A percentile compares a stretch with the other conserved stretches of the same genome.
Conservation (phyloP, 2,329 filamentous ascomycete genomes). For the Sporothrix sp. region DNA sequence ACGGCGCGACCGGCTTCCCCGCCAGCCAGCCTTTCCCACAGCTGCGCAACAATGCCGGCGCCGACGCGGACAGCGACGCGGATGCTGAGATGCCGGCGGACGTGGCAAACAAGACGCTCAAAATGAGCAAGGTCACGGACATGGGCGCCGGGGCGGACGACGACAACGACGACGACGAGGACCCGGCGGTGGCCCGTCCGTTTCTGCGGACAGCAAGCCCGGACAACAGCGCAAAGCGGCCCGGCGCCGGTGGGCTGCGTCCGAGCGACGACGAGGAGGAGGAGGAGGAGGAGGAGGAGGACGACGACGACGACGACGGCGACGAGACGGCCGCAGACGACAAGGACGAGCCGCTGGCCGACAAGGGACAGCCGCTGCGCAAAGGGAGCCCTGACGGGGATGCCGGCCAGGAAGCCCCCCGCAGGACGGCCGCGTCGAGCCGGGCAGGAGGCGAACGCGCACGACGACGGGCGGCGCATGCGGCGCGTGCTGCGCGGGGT, state of each 20-base stretch:
- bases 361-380: background rate
- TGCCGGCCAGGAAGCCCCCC: background rate
- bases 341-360: background rate
- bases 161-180: conserved; percentile 49
- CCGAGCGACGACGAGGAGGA: conserved; percentile 20
- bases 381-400: background rate
- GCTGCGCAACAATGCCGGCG: conserved; percentile 33
- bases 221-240: conserved; percentile 25
- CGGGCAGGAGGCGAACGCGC: background rate
- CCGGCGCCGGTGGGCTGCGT: conserved; percentile 18
- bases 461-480: background rate
- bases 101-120: conserved; percentile 16
- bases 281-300: conserved; percentile 21
- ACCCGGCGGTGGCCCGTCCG: conserved; percentile 46
- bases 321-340: background rate
- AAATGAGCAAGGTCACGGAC: background rate
- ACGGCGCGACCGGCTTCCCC: conserved; percentile 20
- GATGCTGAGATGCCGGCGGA: conserved; percentile 7
- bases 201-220: conserved; percentile 48
- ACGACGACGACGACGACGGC: conserved; percentile 22
- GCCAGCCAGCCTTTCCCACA: conserved; percentile 27
- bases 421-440: background rate
- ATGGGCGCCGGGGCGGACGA: conserved; percentile 10
- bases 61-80: conserved; percentile 22
- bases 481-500: conserved; percentile 1